Conservation (phyloP, 2,329 filamentous ascomycete species). For the Verticillium dahliae region DNA sequence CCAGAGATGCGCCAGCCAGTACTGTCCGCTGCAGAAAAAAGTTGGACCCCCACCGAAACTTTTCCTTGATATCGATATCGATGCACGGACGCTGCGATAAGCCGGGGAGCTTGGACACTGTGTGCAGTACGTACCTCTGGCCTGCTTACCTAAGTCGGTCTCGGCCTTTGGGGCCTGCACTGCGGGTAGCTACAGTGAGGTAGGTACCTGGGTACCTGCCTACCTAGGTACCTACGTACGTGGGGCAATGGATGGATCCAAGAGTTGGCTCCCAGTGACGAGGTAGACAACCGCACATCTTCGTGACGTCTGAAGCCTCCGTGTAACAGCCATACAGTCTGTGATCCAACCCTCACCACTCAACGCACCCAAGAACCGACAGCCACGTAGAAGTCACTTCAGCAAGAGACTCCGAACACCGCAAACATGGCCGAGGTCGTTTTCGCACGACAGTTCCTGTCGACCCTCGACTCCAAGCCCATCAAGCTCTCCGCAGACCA, state of each 20-base stretch:
- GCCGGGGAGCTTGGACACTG: neutral
- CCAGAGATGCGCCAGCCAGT: neutral
- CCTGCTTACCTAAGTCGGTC: neutral
- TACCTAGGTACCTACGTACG: neutral
- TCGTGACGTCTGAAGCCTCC: neutral
- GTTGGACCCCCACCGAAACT: conserved; percentile 29
- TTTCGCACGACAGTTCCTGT: conserved; percentile 80
- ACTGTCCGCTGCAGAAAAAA: conserved; percentile 10
- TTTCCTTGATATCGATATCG: conserved; percentile 21
- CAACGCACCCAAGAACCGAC: neutral
- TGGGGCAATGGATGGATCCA: neutral
- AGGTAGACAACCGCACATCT: neutral
- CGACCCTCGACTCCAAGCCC: conserved; percentile 70
- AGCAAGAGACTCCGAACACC: conserved; percentile 2
- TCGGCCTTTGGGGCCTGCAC: neutral
- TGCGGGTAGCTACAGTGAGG: neutral
- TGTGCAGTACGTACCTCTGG: neutral
- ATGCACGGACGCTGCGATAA: neutral
- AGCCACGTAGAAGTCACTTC: conserved; percentile 4
- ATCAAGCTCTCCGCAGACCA: conserved; percentile 82
- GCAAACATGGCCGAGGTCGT: conserved; percentile 68
- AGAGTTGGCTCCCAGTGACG: neutral
- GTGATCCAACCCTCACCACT: neutral
- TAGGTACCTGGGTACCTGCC: too few relatives aligned
- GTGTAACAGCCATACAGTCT: neutral